These are phyloP conservation scores for Grosmannia serpens DNA, from an alignment of 2,329 filamentous ascomycete genomes.

Conservation along the genomic window DNA sequence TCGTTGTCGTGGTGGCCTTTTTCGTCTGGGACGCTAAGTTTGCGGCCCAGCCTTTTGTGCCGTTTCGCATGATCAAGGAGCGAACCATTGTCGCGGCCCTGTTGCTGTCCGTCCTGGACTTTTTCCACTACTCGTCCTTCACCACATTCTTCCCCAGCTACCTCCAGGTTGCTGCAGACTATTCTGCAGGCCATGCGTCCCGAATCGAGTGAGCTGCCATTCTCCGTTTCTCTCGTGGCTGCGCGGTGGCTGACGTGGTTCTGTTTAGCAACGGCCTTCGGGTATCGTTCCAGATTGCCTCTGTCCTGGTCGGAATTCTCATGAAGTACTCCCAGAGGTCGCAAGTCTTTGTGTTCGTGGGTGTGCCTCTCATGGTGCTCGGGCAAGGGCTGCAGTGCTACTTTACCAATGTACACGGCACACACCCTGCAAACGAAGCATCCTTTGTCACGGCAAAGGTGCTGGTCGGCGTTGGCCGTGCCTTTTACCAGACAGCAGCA, in stretches of 20 bases:
- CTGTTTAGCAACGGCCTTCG: conserved; percentile 40
- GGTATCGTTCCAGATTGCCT: conserved; percentile 42
- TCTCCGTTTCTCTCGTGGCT: not conserved
- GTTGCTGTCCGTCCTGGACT: conserved; percentile 23
- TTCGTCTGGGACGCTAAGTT: conserved; percentile 22
- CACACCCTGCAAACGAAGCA: conserved; percentile 27
- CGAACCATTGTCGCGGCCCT: conserved; percentile 27
- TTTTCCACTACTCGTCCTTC: conserved; percentile 23
- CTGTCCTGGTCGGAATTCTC: conserved; percentile 43
- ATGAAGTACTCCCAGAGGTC: conserved; percentile 45
- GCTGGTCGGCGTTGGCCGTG: conserved; percentile 50
- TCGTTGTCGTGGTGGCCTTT: conserved; percentile 2
- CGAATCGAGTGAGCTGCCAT: conserved; percentile 27
- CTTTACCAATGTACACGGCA: conserved; percentile 46
- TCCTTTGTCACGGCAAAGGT: conserved; percentile 52
- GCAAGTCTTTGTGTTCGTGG: conserved; percentile 49
- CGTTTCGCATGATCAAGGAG: conserved; percentile 24
- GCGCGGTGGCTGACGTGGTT: too few relatives aligned
- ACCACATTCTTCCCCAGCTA: conserved; percentile 23
- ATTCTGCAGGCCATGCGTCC: conserved; percentile 42
- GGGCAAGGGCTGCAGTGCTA: conserved; percentile 45
- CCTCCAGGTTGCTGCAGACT: conserved; percentile 43
- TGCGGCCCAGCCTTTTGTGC: conserved; percentile 25
- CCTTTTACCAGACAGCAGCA: conserved; percentile 43
- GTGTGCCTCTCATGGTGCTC: conserved; percentile 48